Base-by-base conservation (phyloP, 2,329 filamentous ascomycete species). In the Diplodia mutila region DNA sequence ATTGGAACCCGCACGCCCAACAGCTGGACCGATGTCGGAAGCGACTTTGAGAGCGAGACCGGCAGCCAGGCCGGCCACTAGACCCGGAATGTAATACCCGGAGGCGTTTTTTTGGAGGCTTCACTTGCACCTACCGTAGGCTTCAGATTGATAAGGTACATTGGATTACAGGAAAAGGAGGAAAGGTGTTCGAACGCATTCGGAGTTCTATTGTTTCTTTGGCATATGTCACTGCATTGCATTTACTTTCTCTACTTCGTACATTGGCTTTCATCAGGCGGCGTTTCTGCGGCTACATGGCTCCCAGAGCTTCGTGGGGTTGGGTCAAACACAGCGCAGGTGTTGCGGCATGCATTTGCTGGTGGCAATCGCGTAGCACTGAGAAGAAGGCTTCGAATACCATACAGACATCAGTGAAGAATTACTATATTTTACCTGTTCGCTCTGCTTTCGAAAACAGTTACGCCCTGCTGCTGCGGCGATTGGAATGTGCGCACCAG, bases 1-100 rank as follows among this genome's bases (percentile, higher is more conserved):
- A 53, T 68, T 74, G 5, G 71, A 0, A 71, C 75, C 18, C 74
- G 76, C 73, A 80, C 79, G 7, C 79, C 79, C 11, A 74, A 70
- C 16, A 76, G 74, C 27, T 80, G 79, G 79, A 78, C 77, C 48
- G 78, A 80, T 67, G 75, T 80, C 11, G 79, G 77, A 2, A 79
- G 77, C 67, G 78, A 80, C 55, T 74, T 75, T 52, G 78, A 76
- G 68, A 80, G 78, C 46, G 78, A 80, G 61, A 78, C 73, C 72
- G 77, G 74, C 9, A 67, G 66, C 55, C 54, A 61, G 12, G 55
- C 54, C 18, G 65, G 65, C 32, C 54, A 67, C 48, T 61, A 37
- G 23, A 51, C 11, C 6, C 21, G 29, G 25, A 5, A 21, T 46
- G 59, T 48, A 51, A 51, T 25, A 48, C 11, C 21, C 29, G 49